Conservation (phyloP, 805 yeast genomes). For the Wickerhamiella musiphila region DNA sequence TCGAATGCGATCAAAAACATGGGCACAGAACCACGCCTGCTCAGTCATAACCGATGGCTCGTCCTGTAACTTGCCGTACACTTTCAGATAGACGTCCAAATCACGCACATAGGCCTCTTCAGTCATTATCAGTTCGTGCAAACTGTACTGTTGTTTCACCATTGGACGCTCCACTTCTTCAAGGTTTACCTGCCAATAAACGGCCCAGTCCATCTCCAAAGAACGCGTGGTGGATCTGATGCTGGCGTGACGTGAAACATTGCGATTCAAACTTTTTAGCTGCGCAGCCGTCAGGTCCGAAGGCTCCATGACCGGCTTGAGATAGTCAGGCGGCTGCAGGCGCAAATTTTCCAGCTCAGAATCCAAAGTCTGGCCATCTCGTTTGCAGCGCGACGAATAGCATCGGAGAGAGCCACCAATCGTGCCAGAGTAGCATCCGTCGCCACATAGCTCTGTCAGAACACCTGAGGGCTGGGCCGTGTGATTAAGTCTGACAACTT, state of each 20-base stretch:
- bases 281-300: too few species aligned
- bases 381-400: conserved; percentile 17
- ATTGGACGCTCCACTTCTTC: conserved; percentile 12
- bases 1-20: conserved; percentile 39
- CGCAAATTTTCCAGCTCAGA: neutral
- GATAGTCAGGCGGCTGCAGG: neutral
- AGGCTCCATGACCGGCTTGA: neutral
- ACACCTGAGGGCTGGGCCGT: conserved; percentile 17
- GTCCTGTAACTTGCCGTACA: conserved; percentile 31
- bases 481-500: conserved; percentile 5
- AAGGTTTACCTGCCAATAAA: conserved; percentile 13
- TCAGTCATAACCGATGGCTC: conserved; percentile 30
- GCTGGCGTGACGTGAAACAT: too few species aligned
- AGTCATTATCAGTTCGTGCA: conserved; percentile 54
- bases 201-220: conserved; percentile 16
- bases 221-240: neutral
- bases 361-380: too few species aligned
- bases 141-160: conserved; percentile 51
- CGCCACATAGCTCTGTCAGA: conserved; percentile 19
- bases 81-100: conserved; percentile 44
- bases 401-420: too few species aligned
- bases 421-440: conserved; percentile 18
- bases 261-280: neutral
- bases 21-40: conserved; percentile 38
- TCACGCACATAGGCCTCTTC: conserved; percentile 57